phyloP scores from a whole-genome alignment of 2,329 filamentous ascomycete genomes.

The Fusarium nodosum region DNA sequence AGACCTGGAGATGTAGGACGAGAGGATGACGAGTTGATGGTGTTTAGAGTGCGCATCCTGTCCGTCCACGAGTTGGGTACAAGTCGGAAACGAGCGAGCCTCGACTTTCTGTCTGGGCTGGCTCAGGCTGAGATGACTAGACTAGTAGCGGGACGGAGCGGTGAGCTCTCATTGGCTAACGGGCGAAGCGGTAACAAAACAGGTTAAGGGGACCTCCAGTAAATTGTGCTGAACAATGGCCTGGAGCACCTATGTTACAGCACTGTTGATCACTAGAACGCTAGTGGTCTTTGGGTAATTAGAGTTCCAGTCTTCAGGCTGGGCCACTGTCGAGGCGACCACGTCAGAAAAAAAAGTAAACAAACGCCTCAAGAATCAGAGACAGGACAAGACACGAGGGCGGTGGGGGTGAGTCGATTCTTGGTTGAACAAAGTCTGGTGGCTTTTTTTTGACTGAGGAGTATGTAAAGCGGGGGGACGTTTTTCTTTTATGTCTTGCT shows the following conservation, averaged over 20 bases:
- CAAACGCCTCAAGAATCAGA: slow-evolving; percentile 31
- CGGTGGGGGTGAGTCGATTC: slow-evolving; percentile 24
- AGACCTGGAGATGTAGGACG: slow-evolving; percentile 35
- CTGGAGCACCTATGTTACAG: slow-evolving; percentile 16
- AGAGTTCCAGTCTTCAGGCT: slow-evolving; percentile 17
- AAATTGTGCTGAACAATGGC: slow-evolving; percentile 9
- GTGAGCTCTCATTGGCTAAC: slow-evolving; percentile 42
- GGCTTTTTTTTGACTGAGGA: slow-evolving; percentile 16
- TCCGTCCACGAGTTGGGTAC: slow-evolving; percentile 32
- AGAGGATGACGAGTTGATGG: slow-evolving; percentile 48
- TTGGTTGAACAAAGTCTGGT: slow-evolving; percentile 29
- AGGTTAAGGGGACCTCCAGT: slow-evolving; percentile 38
- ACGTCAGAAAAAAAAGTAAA: slow-evolving; percentile 35
- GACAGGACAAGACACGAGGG: slow-evolving; percentile 26
- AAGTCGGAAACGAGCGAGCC: slow-evolving; percentile 27
- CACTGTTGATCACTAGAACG: slow-evolving; percentile 29
- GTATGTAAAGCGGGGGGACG: slow-evolving; percentile 16
- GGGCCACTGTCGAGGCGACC: slow-evolving; percentile 24
- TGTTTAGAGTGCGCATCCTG: slow-evolving; percentile 50
- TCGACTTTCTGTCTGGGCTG: slow-evolving; percentile 28
- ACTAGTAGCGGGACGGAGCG: slow-evolving; percentile 30
- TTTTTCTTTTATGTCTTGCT: slow-evolving; percentile 21
- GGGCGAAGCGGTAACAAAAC: slow-evolving; percentile 31
- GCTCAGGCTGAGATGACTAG: slow-evolving; percentile 37
- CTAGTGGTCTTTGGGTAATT: slow-evolving; percentile 34